Conservation (phyloP, 345 rosid genomes). For the Eucalyptus erythrocorys region DNA sequence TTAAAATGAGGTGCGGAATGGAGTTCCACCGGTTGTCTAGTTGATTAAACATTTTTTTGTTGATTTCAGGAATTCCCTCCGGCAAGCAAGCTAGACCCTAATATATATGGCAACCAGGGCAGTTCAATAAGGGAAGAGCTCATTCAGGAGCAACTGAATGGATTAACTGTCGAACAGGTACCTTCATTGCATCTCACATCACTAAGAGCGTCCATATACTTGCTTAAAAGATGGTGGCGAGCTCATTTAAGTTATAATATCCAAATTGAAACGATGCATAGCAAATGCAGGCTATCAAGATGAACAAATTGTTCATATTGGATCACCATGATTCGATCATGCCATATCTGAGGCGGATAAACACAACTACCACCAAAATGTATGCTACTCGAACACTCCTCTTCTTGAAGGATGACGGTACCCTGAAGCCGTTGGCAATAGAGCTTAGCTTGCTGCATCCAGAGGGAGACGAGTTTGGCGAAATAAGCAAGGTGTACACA, state of each 20-base stretch:
- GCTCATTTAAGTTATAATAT: background rate
- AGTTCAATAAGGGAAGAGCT: conserved; percentile 12
- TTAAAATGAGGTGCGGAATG: background rate
- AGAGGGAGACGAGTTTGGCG: conserved; percentile 1
- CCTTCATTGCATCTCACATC: background rate
- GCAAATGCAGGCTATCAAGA: background rate
- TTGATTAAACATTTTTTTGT: background rate
- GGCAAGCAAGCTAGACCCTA: conserved; percentile 6
- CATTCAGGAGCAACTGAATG: conserved; percentile 45
- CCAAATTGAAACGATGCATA: background rate
- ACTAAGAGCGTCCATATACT: background rate
- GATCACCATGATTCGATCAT: conserved; percentile 8
- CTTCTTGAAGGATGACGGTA: conserved; percentile 3
- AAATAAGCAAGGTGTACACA: conserved; percentile 6
- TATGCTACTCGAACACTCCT: conserved; percentile 12
- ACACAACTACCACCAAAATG: background rate
- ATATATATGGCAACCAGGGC: conserved; percentile 13
- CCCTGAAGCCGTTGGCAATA: conserved; percentile 7
- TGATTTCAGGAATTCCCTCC: conserved; percentile 25
- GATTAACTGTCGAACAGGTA: conserved; percentile 41
- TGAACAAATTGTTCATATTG: conserved; percentile 8
- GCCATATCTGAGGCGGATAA: conserved; percentile 4
- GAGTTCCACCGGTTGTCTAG: background rate
- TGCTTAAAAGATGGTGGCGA: background rate
- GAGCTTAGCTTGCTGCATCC: conserved; percentile 13